Evolutionary conservation across 2,329 filamentous ascomycete species (phyloP).

Genomic region (Talaromyces sp.): DNA sequence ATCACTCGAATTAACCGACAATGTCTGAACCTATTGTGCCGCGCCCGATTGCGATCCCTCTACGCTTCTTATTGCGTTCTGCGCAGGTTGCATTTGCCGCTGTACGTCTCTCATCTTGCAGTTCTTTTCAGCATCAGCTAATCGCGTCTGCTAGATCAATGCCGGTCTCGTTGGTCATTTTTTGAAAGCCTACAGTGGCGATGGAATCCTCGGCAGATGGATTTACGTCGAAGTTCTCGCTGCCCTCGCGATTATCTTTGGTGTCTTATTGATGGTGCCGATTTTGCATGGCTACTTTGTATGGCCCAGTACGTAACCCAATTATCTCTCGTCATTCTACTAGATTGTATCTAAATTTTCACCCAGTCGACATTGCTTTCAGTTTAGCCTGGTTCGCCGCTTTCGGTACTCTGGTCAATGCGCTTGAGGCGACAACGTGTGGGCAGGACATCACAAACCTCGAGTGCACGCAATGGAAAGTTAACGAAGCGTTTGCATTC

Average conservation of each 20-base stretch:
- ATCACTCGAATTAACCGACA: neutral
- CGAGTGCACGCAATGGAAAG: slow-evolving; percentile 63
- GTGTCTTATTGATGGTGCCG: slow-evolving; percentile 66
- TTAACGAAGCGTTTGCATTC: slow-evolving; percentile 65
- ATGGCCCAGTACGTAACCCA: slow-evolving; percentile 48
- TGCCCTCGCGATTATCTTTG: slow-evolving; percentile 61
- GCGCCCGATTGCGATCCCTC: neutral
- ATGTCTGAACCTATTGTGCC: neutral
- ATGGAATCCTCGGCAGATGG: slow-evolving; percentile 53
- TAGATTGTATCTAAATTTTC: neutral
- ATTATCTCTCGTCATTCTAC: neutral
- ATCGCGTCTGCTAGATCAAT: slow-evolving; percentile 39
- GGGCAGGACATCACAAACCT: slow-evolving; percentile 52
- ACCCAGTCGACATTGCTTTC: slow-evolving; percentile 57
- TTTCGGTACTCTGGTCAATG: slow-evolving; percentile 61
- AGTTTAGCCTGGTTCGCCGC: slow-evolving; percentile 64
- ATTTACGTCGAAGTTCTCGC: slow-evolving; percentile 74
- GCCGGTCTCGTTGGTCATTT: slow-evolving; percentile 63
- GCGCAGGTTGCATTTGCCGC: slow-evolving; percentile 60
- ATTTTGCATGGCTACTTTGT: slow-evolving; percentile 61
- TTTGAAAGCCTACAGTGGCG: slow-evolving; percentile 44
- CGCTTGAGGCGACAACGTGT: slow-evolving; percentile 46
- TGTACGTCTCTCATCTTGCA: slow-evolving; percentile 38
- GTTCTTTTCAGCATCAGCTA: slow-evolving; percentile 17
- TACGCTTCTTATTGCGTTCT: neutral